Base-by-base conservation (phyloP, 352 stramenopile species). In the Globisporangium polare region DNA sequence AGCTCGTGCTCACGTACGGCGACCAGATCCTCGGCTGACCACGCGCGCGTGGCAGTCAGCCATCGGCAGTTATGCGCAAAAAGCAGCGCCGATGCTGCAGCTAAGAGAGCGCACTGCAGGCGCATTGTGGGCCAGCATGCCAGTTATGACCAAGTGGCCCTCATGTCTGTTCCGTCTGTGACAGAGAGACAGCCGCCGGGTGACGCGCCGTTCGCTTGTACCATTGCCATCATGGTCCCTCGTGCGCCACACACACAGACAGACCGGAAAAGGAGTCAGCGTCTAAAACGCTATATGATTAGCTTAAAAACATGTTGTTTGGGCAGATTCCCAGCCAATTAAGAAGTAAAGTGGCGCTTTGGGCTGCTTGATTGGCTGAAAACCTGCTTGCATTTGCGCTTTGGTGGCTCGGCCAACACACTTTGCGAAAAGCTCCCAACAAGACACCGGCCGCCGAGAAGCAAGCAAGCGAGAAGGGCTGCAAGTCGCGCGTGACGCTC, bases 1-100 rank as follows among this genome's bases (percentile, higher is more conserved):
- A 74, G 42, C 78, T 93, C 29, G 78, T 91, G 29, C 63, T 93
- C 51, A 90, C 78, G 1, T 91, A 93, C 66, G 82, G 80, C 27
- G 71, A 88, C 60, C 66, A 73, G 43, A 75, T 91, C 50, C 71
- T 93, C 13, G 78, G 79, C 50, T 66, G 45, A 42, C 58, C 41
- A 56, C 17, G 8, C 22, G 42, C 6, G 10, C 24, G n/a, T n/a
- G n/a, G n/a, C n/a, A n/a, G 20, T 29, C 9, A 58, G 0, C 24
- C 5, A 17, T n/a, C n/a, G n/a, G n/a, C n/a, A n/a, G n/a, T n/a
- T n/a, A n/a, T n/a, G n/a, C n/a, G n/a, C n/a, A n/a, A n/a, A n/a
- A n/a, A n/a, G n/a, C n/a, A n/a, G n/a, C n/a, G n/a, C n/a, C n/a
- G n/a, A n/a, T n/a, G n/a, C n/a, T n/a, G n/a, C n/a, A n/a, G n/a